Percentiles rank a stretch among this genome's conserved stretches.
These are phyloP conservation scores for Coemansia erecta DNA, from an alignment of 192 early-diverging fungal species.

Conservation along the genomic window DNA sequence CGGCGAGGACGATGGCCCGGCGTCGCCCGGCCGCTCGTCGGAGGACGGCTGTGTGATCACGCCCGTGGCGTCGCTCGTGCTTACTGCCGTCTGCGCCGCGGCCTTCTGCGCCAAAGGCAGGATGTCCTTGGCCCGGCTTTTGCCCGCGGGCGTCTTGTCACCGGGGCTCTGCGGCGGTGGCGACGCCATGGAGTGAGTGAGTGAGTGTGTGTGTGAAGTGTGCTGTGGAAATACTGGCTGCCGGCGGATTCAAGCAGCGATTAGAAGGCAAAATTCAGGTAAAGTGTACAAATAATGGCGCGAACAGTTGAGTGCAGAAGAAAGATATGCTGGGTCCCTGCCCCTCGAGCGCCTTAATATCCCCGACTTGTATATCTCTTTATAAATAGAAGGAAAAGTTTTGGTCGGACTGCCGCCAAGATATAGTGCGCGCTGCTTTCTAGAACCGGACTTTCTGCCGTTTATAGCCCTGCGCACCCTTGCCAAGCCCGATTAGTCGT, in stretches of 20 bases:
- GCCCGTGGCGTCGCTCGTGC: constrained; percentile 22
- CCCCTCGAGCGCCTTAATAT: too few species aligned
- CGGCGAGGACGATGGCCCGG: not conserved
- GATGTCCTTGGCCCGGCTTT: not conserved
- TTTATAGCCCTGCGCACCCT: too few species aligned
- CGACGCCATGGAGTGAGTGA: too few species aligned
- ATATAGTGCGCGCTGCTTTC: too few species aligned
- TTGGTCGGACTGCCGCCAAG: too few species aligned
- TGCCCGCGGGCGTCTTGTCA: not conserved
- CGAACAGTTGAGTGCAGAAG: too few species aligned
- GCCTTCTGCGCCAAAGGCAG: constrained; percentile 13
- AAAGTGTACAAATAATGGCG: too few species aligned
- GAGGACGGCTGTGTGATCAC: not conserved
- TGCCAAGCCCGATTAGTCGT: too few species aligned
- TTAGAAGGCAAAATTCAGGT: not conserved
- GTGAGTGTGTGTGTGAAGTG: not conserved
- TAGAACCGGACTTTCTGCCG: too few species aligned
- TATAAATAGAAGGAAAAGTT: too few species aligned
- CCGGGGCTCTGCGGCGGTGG: not conserved
- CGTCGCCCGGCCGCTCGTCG: not conserved
- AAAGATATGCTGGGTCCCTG: too few species aligned
- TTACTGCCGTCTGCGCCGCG: constrained; percentile 25
- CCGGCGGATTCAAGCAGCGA: not conserved
- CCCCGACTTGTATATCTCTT: too few species aligned
- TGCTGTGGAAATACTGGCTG: not conserved